Conservation (phyloP, 371 early-diverging fungal species). For the Actinomortierella wolfii region DNA sequence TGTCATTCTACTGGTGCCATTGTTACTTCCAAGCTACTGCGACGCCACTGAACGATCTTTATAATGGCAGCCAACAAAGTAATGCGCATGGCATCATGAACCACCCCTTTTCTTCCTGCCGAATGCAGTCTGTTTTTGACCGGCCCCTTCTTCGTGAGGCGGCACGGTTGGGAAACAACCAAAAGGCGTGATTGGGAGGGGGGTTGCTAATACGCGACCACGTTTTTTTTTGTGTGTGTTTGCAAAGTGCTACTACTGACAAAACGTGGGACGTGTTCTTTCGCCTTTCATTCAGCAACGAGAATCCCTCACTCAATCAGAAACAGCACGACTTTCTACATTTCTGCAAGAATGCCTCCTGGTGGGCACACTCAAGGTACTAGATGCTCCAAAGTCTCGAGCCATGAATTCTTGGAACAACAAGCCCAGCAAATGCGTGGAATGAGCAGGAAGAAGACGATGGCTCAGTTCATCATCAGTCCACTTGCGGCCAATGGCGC, state of each 20-base stretch:
- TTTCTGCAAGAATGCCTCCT: constrained; percentile 70
- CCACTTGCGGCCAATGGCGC: too few relatives aligned
- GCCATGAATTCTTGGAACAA: neutral
- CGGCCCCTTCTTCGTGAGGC: too few relatives aligned
- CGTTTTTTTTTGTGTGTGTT: neutral
- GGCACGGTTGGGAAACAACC: neutral
- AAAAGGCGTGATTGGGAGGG: neutral
- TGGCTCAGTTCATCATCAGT: neutral
- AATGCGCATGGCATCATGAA: too few relatives aligned
- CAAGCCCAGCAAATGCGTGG: neutral
- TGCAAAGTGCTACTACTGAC: too few relatives aligned
- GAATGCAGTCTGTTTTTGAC: too few relatives aligned
- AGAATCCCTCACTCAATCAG: constrained; percentile 45
- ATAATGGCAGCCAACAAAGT: too few relatives aligned
- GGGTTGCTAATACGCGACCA: neutral
- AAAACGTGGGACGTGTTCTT: too few relatives aligned
- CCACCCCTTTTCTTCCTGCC: too few relatives aligned
- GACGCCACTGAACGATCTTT: too few relatives aligned
- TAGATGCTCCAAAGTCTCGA: neutral
- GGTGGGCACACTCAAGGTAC: constrained; percentile 60
- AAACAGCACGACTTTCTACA: constrained; percentile 48
- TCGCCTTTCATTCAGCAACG: constrained; percentile 16
- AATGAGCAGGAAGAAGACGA: neutral
- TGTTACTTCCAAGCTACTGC: too few relatives aligned
- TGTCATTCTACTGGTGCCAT: too few relatives aligned